Base-by-base conservation (phyloP, 2,329 filamentous ascomycete species). In the Chrysoporthe austroafricana region DNA sequence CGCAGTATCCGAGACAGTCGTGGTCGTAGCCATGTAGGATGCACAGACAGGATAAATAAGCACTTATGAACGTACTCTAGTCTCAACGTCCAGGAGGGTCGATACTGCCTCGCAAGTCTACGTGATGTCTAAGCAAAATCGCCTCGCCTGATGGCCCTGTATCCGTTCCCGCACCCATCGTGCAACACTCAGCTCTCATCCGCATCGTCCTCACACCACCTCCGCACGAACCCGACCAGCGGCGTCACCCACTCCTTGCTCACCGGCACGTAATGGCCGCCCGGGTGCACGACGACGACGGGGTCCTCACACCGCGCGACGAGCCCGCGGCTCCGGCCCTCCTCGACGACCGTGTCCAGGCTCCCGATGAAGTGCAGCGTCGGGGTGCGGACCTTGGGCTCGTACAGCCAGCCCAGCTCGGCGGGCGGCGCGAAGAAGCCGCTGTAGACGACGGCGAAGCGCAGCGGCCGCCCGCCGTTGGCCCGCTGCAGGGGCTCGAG, bases 201-300 rank as follows among this genome's bases (percentile, higher is more conserved):
- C 32, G 72, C 63, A 62, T 64, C 62, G 13, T 65, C 67, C 34
- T 71, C 72, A 9, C 68, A 57, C 18, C 66, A 72, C 69, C 74
- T 73, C 71, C 71, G 74, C 32, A 79, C 68, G 61, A 79, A 79
- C 4, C 73, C 76, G 1, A 74, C 89, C 71, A 96, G 79, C 43
- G 90, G 90, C 82, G 90, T 90, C 26, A 90, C 88, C 86, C 91
- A 96, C 72, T 94, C 91, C 81, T 91, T 93, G 72, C 90, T 88
- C 69, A 93, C 89, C 0, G 95, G 95, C 74, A 97, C 86, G 75
- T 97, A 94, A 77, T 98, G 95, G 0, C 94, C 94, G 8, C 95
- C 95, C 1, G 95, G 94, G 78, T 97, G 93, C 73, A 91, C 86
- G 73, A 88, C 75, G 71, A 87, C 82, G 75, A 83, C 58, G 0